Conservation (phyloP, 768 basidiomycete species). For the Termitomyces sp. region DNA sequence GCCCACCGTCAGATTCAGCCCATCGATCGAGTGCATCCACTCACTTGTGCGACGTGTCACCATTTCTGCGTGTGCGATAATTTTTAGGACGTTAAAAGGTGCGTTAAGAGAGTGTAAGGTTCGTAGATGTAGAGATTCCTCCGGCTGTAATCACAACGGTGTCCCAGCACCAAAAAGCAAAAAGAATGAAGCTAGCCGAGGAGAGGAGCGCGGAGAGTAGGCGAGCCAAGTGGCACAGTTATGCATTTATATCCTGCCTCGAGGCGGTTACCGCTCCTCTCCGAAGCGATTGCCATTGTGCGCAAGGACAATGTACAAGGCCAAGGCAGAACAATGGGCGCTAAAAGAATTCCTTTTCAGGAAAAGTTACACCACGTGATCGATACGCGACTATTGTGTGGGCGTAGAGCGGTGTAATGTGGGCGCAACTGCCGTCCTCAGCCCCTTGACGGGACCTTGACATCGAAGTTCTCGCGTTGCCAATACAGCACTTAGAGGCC, state of each 20-base stretch:
- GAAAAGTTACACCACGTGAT: slow-evolving; percentile 8
- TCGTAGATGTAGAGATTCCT: slow-evolving; percentile 4
- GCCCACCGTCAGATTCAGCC: not conserved
- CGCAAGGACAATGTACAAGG: slow-evolving; percentile 10
- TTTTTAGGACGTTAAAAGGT: slow-evolving; percentile 6
- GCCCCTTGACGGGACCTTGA: not conserved
- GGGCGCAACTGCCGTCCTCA: slow-evolving; percentile 4
- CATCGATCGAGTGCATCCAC: slow-evolving; percentile 8
- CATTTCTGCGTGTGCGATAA: slow-evolving; percentile 17
- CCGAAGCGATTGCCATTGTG: slow-evolving; percentile 17
- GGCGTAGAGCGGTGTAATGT: not conserved
- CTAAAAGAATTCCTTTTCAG: slow-evolving; percentile 4
- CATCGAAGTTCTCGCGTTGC: not conserved
- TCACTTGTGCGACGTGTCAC: slow-evolving; percentile 30
- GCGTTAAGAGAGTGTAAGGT: slow-evolving; percentile 11
- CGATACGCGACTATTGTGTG: slow-evolving; percentile 9
- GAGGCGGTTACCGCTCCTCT: slow-evolving; percentile 1
- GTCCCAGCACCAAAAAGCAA: slow-evolving; percentile 30
- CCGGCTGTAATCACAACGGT: slow-evolving; percentile 15
- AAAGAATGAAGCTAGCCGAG: slow-evolving; percentile 6
- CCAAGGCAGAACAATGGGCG: slow-evolving; percentile 15
- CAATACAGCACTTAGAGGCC: not conserved
- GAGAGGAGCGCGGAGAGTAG: slow-evolving; percentile 1
- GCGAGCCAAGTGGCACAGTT: not conserved
- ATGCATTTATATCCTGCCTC: slow-evolving; percentile 10